phyloP scores from a whole-genome alignment of 495 filamentous ascomycete species.

The Talaromyces adpressus region DNA sequence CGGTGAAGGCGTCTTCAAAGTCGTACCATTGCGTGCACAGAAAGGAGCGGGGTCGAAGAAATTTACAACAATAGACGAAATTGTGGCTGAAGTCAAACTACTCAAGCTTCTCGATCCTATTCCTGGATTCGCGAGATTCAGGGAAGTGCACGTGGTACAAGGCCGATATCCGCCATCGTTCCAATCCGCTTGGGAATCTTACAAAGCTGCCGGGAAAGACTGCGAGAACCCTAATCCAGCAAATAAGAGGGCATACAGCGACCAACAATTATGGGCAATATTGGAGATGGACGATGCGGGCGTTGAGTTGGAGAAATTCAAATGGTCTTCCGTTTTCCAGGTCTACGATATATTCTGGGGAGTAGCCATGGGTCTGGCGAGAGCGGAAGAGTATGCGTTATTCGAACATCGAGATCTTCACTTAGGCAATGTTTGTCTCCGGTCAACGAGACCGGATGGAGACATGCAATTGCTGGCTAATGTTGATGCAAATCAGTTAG shows the following conservation, averaged over 20 bases:
- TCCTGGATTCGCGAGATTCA: slow-evolving; percentile 89
- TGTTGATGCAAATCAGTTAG: slow-evolving; percentile 19
- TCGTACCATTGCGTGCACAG: slow-evolving; percentile 40
- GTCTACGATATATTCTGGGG: slow-evolving; percentile 85
- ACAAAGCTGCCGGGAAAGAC: slow-evolving; percentile 51
- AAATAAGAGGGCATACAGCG: slow-evolving; percentile 48
- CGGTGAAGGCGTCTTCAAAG: slow-evolving; percentile 42
- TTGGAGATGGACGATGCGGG: slow-evolving; percentile 87
- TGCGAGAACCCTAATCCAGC: slow-evolving; percentile 60
- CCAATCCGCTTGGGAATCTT: slow-evolving; percentile 58
- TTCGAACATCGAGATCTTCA: slow-evolving; percentile 94
- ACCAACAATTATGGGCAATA: slow-evolving; percentile 68
- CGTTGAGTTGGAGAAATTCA: slow-evolving; percentile 59
- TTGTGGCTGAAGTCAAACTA: slow-evolving; percentile 63
- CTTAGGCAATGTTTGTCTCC: slow-evolving; percentile 78
- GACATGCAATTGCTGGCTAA: slow-evolving; percentile 28
- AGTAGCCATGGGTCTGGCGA: slow-evolving; percentile 66
- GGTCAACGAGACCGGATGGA: slow-evolving; percentile 28
- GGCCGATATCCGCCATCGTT: slow-evolving; percentile 60
- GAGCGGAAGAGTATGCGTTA: slow-evolving; percentile 61
- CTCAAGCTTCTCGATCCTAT: slow-evolving; percentile 69
- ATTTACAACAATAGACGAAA: slow-evolving; percentile 44
- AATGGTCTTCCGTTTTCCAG: slow-evolving; percentile 47
- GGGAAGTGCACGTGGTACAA: slow-evolving; percentile 65
- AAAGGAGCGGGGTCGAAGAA: slow-evolving; percentile 39